These are phyloP conservation scores for Pichia sp. DNA, from an alignment of 1,139 yeast species.

Conservation along the genomic window DNA sequence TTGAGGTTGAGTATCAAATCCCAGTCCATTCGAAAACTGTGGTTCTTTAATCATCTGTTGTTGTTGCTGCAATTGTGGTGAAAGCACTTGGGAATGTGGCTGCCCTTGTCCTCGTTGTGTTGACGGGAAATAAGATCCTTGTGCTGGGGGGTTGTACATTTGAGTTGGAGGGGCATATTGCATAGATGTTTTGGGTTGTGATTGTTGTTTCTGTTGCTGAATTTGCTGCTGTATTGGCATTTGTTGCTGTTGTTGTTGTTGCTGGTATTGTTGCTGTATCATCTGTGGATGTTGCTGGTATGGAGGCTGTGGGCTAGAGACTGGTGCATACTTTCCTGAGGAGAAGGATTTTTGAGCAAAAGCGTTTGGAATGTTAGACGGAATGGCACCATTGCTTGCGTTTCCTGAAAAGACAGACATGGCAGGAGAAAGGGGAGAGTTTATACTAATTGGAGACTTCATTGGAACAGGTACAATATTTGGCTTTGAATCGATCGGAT, in stretches of 20 bases:
- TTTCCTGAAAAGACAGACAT: neutral
- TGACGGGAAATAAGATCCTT: neutral
- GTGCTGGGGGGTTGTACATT: neutral
- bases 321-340: neutral
- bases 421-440: slow-evolving; percentile 1
- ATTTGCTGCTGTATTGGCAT: no score
- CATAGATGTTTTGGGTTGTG: neutral
- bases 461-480: slow-evolving; percentile 30
- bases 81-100: neutral
- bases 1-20: neutral
- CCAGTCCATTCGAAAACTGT: neutral
- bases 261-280: neutral
- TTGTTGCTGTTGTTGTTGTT: neutral
- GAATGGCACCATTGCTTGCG: neutral
- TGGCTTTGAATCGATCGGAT: slow-evolving; percentile 21
- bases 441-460: slow-evolving; percentile 20
- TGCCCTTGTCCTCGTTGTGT: neutral
- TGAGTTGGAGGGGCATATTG: neutral
- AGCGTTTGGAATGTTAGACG: neutral
- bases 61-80: neutral
- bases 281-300: slow-evolving; percentile 2
- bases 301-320: neutral
- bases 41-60: neutral
- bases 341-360: neutral
- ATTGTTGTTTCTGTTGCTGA: slow-evolving; percentile 1